Percentiles rank a stretch among this genome's conserved stretches.
Conservation (phyloP, 1,284 basidiomycete species). For the Cutaneotrichosporon spelunceum region DNA sequence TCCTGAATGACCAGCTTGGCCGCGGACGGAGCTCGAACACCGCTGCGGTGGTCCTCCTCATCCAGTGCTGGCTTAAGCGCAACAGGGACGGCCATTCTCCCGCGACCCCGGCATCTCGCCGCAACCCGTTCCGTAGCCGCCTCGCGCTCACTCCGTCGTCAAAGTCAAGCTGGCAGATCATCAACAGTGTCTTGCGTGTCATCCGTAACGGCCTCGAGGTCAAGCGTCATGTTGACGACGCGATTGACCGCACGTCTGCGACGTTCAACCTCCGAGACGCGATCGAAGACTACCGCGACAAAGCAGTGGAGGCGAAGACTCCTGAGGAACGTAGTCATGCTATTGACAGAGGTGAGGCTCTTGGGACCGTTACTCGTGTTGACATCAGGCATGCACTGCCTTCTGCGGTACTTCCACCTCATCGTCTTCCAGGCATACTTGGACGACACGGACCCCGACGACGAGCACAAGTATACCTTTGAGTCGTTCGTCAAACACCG, state of each 20-base stretch:
- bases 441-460: constrained; percentile 76
- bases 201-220: constrained; percentile 83
- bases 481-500: constrained; percentile 75
- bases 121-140: constrained; percentile 17
- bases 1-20: constrained; percentile 95
- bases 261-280: constrained; percentile 80
- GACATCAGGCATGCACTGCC: constrained; percentile 67
- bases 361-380: background rate
- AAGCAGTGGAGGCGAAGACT: constrained; percentile 72
- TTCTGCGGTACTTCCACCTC: constrained; percentile 84
- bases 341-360: constrained; percentile 65
- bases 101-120: constrained; percentile 17
- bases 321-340: constrained; percentile 64
- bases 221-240: constrained; percentile 83
- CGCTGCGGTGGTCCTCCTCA: constrained; percentile 80
- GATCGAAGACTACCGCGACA: constrained; percentile 69
- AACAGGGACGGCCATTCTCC: constrained; percentile 22
- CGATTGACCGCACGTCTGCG: constrained; percentile 81
- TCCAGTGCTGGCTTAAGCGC: constrained; percentile 75
- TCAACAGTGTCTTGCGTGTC: constrained; percentile 76
- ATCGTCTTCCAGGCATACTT: constrained; percentile 94
- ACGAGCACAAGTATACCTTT: constrained; percentile 71
- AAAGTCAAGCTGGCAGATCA: constrained; percentile 60
- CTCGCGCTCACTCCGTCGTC: constrained; percentile 22
- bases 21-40: constrained; percentile 89